A percentile compares a stretch with the other conserved stretches of the same genome.
These are phyloP conservation scores for Cucumis hystrix DNA, from an alignment of 306 rosid genomes.

Conservation along the genomic window DNA sequence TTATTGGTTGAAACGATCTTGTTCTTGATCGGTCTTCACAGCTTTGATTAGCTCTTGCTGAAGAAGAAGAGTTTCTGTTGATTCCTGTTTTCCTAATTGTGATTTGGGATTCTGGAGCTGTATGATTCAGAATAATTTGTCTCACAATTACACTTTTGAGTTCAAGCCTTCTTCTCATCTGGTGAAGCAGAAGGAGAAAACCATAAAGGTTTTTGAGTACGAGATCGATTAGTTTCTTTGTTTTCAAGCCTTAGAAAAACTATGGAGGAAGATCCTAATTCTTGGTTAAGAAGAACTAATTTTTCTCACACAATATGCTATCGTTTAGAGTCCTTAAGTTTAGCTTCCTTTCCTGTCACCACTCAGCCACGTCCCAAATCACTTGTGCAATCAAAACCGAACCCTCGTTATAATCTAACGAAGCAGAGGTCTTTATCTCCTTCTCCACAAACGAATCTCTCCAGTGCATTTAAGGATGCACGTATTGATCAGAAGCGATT, in stretches of 20 bases:
- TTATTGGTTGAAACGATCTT: constrained; percentile 20
- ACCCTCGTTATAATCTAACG: not conserved
- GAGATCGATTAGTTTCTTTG: not conserved
- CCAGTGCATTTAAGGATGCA: constrained; percentile 53
- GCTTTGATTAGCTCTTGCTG: constrained; percentile 24
- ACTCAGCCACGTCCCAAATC: constrained; percentile 16
- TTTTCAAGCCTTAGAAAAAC: not conserved
- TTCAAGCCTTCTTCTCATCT: constrained; percentile 23
- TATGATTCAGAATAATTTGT: not conserved
- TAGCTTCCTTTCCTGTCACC: constrained; percentile 19
- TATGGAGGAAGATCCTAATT: constrained; percentile 55
- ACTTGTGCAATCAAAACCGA: constrained; percentile 23
- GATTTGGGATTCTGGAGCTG: constrained; percentile 17
- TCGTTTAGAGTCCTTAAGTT: constrained; percentile 50
- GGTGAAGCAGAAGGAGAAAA: constrained; percentile 8
- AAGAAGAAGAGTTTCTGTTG: constrained; percentile 1
- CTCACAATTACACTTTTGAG: not conserved
- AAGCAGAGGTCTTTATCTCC: constrained; percentile 85
- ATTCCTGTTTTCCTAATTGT: not conserved
- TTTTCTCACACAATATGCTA: constrained; percentile 74
- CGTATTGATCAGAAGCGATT: constrained; percentile 46
- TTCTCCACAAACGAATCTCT: constrained; percentile 24
- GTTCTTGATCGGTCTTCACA: constrained; percentile 16
- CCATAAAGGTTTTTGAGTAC: constrained; percentile 13
- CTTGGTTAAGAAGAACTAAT: constrained; percentile 80